Percentiles rank a stretch among this genome's conserved stretches.
phyloP scores from a whole-genome alignment of 1,284 basidiomycete genomes.

The Naganishia sp. region DNA sequence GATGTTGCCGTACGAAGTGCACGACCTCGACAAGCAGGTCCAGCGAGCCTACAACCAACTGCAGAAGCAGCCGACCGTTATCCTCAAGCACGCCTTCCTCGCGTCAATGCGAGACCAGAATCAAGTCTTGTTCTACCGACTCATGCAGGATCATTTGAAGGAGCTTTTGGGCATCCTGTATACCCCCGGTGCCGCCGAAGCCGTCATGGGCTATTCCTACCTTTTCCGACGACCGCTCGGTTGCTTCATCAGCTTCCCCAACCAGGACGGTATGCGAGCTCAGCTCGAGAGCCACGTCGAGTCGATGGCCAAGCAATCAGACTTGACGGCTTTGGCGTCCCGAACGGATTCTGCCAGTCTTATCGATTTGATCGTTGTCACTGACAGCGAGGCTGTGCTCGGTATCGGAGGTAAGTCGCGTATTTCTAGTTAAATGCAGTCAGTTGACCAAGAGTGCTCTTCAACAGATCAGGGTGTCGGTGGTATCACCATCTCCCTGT shows the following conservation, averaged over 20 bases:
- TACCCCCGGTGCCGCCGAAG: constrained; percentile 55
- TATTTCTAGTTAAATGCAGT: neutral
- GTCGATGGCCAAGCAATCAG: constrained; percentile 59
- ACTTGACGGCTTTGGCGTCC: constrained; percentile 66
- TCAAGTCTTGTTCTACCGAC: constrained; percentile 71
- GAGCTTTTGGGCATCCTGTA: constrained; percentile 77
- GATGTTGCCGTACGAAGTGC: constrained; percentile 71
- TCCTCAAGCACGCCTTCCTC: constrained; percentile 56
- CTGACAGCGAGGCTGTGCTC: constrained; percentile 78
- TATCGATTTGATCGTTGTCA: constrained; percentile 70
- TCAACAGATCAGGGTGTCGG: constrained; percentile 52
- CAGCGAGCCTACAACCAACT: constrained; percentile 68
- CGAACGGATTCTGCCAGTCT: constrained; percentile 60
- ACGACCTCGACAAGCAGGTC: constrained; percentile 71
- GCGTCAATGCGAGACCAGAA: constrained; percentile 59
- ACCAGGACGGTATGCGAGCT: constrained; percentile 66
- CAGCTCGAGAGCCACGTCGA: constrained; percentile 53
- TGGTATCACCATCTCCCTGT: constrained; percentile 68
- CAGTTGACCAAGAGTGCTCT: neutral
- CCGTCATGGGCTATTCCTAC: constrained; percentile 74
- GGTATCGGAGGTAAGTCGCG: constrained; percentile 60
- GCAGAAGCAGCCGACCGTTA: constrained; percentile 51
- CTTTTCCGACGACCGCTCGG: constrained; percentile 68
- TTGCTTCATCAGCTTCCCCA: constrained; percentile 59
- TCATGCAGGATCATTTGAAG: constrained; percentile 66